Percentiles rank a stretch among this genome's conserved stretches.
Evolutionary conservation across 2,329 filamentous ascomycete species (phyloP).

Genomic region (Diaporthe sp.): DNA sequence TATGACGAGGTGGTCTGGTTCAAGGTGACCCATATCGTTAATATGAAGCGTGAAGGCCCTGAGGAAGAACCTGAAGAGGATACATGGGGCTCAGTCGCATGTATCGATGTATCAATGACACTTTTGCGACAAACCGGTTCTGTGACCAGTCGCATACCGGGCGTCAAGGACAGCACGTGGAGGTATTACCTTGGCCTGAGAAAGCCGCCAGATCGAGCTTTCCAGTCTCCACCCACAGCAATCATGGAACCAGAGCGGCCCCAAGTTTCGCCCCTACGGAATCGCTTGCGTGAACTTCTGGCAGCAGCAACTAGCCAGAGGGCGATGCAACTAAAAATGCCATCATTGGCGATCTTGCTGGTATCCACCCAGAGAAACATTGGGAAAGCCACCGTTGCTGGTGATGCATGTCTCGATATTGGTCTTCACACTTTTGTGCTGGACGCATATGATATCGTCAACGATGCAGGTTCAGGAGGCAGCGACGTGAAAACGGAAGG

Average conservation of each 20-base stretch:
- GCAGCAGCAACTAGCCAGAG: conserved; percentile 89
- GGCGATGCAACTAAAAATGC: conserved; percentile 88
- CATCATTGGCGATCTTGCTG: conserved; percentile 88
- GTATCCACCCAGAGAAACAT: conserved; percentile 94
- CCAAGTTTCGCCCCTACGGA: conserved; percentile 72
- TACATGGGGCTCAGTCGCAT: conserved; percentile 87
- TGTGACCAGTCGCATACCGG: conserved; percentile 84
- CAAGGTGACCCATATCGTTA: conserved; percentile 82
- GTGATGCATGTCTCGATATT: conserved; percentile 85
- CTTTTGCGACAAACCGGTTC: conserved; percentile 94
- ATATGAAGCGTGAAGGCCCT: conserved; percentile 65
- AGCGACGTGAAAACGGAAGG: conserved; percentile 96
- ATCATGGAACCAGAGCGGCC: conserved; percentile 61
- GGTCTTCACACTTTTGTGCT: conserved; percentile 91
- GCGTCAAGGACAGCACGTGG: conserved; percentile 84
- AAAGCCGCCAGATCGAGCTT: conserved; percentile 68
- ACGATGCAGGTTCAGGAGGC: conserved; percentile 88
- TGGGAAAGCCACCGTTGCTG: conserved; percentile 87
- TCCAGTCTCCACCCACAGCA: conserved; percentile 56
- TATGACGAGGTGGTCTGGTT: conserved; percentile 88
- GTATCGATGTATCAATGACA: conserved; percentile 88
- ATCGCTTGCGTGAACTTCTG: conserved; percentile 86
- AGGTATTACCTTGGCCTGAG: conserved; percentile 89
- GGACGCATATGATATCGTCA: conserved; percentile 93
- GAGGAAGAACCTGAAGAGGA: conserved; percentile 75